phyloP scores from a whole-genome alignment of 208 protist species.

The Blechomonas ayalai region DNA sequence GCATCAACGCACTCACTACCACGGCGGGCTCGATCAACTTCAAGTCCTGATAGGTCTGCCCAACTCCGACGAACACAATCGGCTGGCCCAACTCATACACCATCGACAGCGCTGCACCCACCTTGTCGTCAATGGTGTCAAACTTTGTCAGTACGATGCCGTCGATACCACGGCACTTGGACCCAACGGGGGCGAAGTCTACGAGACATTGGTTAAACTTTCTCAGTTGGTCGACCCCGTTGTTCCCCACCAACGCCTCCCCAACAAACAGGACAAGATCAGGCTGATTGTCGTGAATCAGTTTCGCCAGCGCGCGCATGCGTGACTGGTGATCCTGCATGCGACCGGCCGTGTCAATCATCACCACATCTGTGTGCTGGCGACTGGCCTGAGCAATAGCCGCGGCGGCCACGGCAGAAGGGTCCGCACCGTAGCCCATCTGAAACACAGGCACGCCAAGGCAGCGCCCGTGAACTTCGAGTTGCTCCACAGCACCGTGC shows the following conservation, averaged over 20 bases:
- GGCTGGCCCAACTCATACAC: slow-evolving; percentile 98
- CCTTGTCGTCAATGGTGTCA: slow-evolving; percentile 99
- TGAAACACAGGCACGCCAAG: slow-evolving; percentile 94
- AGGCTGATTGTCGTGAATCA: slow-evolving; percentile 96
- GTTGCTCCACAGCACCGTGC: slow-evolving; percentile 99
- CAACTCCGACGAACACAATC: slow-evolving; percentile 99
- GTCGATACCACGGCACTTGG: slow-evolving; percentile 93
- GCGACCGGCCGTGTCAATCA: slow-evolving; percentile 99
- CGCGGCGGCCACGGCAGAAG: slow-evolving; percentile 89
- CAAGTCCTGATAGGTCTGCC: slow-evolving; percentile 98
- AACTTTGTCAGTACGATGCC: slow-evolving; percentile 99
- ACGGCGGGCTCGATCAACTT: slow-evolving; percentile 93
- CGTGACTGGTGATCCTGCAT: slow-evolving; percentile 99
- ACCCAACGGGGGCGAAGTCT: slow-evolving; percentile 79
- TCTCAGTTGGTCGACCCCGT: slow-evolving; percentile 97
- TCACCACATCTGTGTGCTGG: slow-evolving; percentile 93
- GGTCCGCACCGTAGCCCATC: slow-evolving; percentile 96
- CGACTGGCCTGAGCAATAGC: slow-evolving; percentile 89
- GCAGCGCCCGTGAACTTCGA: slow-evolving; percentile 93
- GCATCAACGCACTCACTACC: slow-evolving; percentile 93
- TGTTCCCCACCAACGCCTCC: slow-evolving; percentile 99
- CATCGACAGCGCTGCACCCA: slow-evolving; percentile 99
- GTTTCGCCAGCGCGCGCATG: slow-evolving; percentile 97
- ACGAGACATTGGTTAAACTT: slow-evolving; percentile 97
- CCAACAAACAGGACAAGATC: slow-evolving; percentile 99